Base-by-base conservation (phyloP, 208 protist species). In the Wallacemonas sp. region DNA sequence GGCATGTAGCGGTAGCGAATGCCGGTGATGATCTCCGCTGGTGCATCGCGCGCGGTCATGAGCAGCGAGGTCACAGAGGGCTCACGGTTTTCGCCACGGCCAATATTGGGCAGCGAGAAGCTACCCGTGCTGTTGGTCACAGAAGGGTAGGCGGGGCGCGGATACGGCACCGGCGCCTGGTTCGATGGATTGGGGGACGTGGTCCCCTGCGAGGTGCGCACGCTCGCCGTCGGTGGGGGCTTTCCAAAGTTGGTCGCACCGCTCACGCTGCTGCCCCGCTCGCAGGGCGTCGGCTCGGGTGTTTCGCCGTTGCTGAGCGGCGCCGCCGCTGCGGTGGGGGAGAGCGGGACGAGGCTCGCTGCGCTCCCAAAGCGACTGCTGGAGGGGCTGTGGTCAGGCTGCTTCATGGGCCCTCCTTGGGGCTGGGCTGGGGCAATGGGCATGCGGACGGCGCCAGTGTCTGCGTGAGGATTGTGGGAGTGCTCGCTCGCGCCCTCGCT, bases 1-100 rank as follows among this genome's bases (percentile, higher is more conserved):
- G 52, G 52, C 67, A 64, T 59, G 52, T 59, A 59, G 14, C 52
- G 52, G 32, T 59, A 59, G 20, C 52, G 52, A 39, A 59, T 59
- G 20, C 52, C 52, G 4, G 52, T 59, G 52, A 59, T 41, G n/a
- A 59, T n/a, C 52, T 33, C 52, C 52, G 52, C 52, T 14, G 52
- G 52, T 18, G 32, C 31, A 25, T 59, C 52, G 7, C 52, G 26
- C 28, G 26, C n/a, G 3, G 52, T 59, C 31, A 59, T 59, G 52
- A 36, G 52, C 12, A 59, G 14, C 31, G 52, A 59, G 26, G 52
- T 16, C 0, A 44, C 39, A 14, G 32, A 59, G 12, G 31, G 22
- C 16, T 59, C 52, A 3, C 52, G 26, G 10, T 59, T 29, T n/a
- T 41, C 52, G 20, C 52, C 32, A 18, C 52, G 52, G n/a, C n/a